phyloP scores from a whole-genome alignment of 2,329 filamentous ascomycete species.

The Didymosphaeria variabile region DNA sequence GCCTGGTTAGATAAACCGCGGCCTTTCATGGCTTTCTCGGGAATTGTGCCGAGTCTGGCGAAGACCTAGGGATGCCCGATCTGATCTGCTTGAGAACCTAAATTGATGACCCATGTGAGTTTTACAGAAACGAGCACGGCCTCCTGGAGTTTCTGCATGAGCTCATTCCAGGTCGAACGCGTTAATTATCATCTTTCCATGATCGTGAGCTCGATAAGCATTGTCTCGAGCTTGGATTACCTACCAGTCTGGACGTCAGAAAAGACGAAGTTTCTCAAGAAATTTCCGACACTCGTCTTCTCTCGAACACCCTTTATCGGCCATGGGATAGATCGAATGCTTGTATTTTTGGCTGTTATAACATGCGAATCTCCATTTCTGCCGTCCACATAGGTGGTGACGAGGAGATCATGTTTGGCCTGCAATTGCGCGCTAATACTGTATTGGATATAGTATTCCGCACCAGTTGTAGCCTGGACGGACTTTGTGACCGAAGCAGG shows the following conservation, averaged over 20 bases:
- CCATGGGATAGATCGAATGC: not conserved
- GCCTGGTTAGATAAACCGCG: constrained; percentile 23
- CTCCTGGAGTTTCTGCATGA: not conserved
- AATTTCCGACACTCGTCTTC: constrained; percentile 8
- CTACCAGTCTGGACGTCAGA: constrained; percentile 27
- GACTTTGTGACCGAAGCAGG: constrained; percentile 35
- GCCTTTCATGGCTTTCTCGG: constrained; percentile 36
- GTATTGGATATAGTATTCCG: constrained; percentile 30
- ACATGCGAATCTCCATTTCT: not conserved
- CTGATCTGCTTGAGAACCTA: not conserved
- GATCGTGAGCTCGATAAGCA: not conserved
- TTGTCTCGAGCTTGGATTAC: not conserved
- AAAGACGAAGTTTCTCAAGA: constrained; percentile 31
- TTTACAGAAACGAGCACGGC: not conserved
- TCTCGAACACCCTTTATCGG: not conserved
- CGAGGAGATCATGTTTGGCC: constrained; percentile 19
- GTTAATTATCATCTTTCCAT: not conserved
- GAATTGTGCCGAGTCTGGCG: constrained; percentile 13
- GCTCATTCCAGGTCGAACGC: not conserved
- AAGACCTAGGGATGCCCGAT: not conserved
- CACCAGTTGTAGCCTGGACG: constrained; percentile 39
- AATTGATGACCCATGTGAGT: not conserved
- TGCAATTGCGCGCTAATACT: constrained; percentile 13
- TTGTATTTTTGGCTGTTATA: not conserved
- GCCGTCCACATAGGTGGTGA: constrained; percentile 30